These are phyloP conservation scores for Lycium barbarum DNA, from an alignment of 257 asterid genomes.

Conservation along the genomic window DNA sequence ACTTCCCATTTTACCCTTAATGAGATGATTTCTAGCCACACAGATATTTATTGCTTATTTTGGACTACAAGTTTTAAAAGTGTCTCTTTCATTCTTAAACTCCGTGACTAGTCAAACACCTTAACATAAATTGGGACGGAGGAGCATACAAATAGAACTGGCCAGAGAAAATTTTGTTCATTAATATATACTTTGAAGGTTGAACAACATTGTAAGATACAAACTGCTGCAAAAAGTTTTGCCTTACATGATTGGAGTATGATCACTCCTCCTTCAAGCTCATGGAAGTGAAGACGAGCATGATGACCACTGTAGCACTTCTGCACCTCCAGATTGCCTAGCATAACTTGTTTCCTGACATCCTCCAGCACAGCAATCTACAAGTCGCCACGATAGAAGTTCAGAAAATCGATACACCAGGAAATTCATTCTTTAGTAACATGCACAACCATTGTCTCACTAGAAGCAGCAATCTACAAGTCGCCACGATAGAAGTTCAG, in stretches of 20 bases:
- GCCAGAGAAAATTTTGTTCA: neutral
- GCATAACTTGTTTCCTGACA: constrained; percentile 62
- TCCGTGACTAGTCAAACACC: too few species aligned
- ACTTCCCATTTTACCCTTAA: too few species aligned
- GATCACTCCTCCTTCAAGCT: constrained; percentile 62
- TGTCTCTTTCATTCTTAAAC: too few species aligned
- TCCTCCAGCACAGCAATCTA: constrained; percentile 83
- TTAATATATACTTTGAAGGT: neutral
- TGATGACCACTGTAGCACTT: constrained; percentile 63
- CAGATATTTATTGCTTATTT: too few species aligned
- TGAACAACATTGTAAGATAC: constrained; percentile 16
- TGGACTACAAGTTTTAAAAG: too few species aligned
- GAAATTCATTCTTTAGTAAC: neutral
- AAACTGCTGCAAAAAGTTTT: constrained; percentile 5
- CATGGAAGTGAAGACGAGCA: constrained; percentile 62
- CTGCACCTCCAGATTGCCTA: constrained; percentile 75
- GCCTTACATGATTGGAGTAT: constrained; percentile 84
- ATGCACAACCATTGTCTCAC: constrained; percentile 19
- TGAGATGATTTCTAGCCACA: too few species aligned
- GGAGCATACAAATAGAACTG: constrained; percentile 4
- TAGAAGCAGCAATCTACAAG: constrained; percentile 57
- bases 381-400: neutral
- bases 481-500: neutral
- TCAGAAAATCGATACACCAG: constrained; percentile 10
- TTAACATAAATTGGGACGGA: too few species aligned